These are phyloP conservation scores for Thermoascus crustaceus DNA, from an alignment of 2,329 filamentous ascomycete genomes.

Conservation along the genomic window DNA sequence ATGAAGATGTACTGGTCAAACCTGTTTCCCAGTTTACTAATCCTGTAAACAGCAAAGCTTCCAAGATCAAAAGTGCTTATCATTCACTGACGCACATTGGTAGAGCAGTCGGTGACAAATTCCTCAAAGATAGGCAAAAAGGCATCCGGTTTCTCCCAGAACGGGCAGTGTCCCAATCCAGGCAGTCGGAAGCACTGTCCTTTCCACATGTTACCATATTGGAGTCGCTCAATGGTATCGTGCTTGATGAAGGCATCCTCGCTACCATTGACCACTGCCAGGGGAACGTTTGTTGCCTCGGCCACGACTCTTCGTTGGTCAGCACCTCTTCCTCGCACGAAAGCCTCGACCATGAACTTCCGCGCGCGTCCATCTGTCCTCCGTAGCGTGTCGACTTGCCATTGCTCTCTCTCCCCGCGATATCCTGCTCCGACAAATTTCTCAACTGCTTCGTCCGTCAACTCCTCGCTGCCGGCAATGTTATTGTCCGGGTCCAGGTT, in stretches of 20 bases:
- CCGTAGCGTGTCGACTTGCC: not conserved
- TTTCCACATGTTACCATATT: constrained; percentile 5
- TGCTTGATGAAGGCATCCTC: constrained; percentile 1
- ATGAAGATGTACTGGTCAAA: no score
- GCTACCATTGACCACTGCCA: constrained; percentile 2
- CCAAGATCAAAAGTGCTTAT: no score
- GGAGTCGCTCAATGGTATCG: constrained; percentile 2
- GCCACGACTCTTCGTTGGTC: constrained; percentile 2
- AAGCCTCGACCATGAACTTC: not conserved
- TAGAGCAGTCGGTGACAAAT: constrained; percentile 3
- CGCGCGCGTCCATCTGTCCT: constrained; percentile 3
- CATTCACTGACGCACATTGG: no score
- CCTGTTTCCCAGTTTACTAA: no score
- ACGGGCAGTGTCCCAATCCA: constrained; percentile 2
- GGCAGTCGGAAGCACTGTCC: not conserved
- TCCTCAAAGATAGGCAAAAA: constrained; percentile 2
- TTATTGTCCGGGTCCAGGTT: not conserved
- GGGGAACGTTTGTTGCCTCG: constrained; percentile 1
- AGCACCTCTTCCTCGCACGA: constrained; percentile 1
- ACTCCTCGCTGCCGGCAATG: constrained; percentile 1
- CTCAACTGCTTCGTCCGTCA: no score
- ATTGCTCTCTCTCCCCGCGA: not conserved
- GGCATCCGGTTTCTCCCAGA: constrained; percentile 4
- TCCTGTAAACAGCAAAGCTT: no score
- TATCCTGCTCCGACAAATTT: not conserved